Conservation (phyloP, 2,329 filamentous ascomycete genomes). For the Trichoderma aggressivum region DNA sequence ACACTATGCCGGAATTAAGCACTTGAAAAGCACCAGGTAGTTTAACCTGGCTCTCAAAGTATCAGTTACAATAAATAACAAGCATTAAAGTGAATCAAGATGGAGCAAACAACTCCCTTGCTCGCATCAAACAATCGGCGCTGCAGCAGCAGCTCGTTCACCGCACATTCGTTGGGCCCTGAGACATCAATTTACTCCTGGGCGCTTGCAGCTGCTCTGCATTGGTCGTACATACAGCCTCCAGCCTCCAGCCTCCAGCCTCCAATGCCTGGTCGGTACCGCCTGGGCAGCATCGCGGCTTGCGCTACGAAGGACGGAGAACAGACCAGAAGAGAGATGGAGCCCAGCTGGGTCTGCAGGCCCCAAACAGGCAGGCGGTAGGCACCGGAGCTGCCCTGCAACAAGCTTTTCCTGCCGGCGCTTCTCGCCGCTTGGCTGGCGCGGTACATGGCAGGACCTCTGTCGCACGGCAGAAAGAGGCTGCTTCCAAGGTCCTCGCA, state of each 20-base stretch:
- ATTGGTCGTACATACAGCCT: background rate
- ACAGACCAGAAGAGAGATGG: conserved; percentile 5
- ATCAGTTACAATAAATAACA: background rate
- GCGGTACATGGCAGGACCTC: background rate
- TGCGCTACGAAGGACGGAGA: conserved; percentile 13
- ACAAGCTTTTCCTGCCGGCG: background rate
- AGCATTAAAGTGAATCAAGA: background rate
- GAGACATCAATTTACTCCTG: background rate
- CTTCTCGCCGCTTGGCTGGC: background rate
- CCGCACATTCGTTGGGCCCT: conserved; percentile 13
- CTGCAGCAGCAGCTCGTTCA: background rate
- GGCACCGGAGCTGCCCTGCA: background rate
- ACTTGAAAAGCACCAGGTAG: background rate
- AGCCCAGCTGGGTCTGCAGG: background rate
- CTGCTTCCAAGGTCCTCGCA: background rate
- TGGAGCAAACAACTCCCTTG: background rate
- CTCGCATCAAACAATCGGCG: background rate
- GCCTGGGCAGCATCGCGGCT: background rate
- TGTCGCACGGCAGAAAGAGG: background rate
- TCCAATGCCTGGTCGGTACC: background rate
- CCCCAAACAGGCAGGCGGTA: conserved; percentile 2
- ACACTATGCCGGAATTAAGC: background rate
- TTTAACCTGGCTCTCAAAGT: background rate
- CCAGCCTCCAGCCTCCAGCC: background rate
- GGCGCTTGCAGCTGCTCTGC: background rate